These are phyloP conservation scores for Elsinoe fawcettii DNA, from an alignment of 2,329 filamentous ascomycete genomes.

Conservation along the genomic window DNA sequence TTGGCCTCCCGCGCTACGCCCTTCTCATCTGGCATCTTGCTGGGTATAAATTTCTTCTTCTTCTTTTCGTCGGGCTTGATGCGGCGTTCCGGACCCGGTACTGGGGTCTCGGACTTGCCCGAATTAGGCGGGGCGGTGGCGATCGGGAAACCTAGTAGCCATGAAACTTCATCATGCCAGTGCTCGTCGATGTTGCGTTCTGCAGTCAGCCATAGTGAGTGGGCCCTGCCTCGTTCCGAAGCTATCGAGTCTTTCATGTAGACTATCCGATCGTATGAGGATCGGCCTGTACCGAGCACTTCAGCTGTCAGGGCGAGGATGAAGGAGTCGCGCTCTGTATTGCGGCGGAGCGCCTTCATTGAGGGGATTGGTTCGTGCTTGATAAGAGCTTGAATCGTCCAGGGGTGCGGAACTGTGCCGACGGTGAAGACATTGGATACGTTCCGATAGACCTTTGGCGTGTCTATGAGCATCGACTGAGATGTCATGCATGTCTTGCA, in stretches of 20 bases:
- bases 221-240: conserved; percentile 53
- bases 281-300: conserved; percentile 56
- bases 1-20: conserved; percentile 49
- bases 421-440: conserved; percentile 68
- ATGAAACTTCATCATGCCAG: conserved; percentile 54
- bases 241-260: conserved; percentile 77
- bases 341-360: conserved; percentile 41
- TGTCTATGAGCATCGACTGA: conserved; percentile 58
- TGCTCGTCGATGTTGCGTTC: conserved; percentile 34
- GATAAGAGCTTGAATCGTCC: conserved; percentile 66
- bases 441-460: conserved; percentile 62
- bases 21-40: conserved; percentile 45
- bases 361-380: conserved; percentile 38
- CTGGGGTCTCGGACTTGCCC: conserved; percentile 50
- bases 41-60: conserved; percentile 43
- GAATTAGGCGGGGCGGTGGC: conserved; percentile 50
- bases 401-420: conserved; percentile 83
- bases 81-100: conserved; percentile 50
- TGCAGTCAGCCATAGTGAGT: conserved; percentile 76
- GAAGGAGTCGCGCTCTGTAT: conserved; percentile 71
- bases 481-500: conserved; percentile 67
- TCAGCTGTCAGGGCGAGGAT: conserved; percentile 62
- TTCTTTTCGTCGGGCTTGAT: conserved; percentile 32
- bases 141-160: conserved; percentile 80
- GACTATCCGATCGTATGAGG: conserved; percentile 58